Evolutionary conservation across 257 asterid species (phyloP).

Genomic region (Solanum virginianum): DNA sequence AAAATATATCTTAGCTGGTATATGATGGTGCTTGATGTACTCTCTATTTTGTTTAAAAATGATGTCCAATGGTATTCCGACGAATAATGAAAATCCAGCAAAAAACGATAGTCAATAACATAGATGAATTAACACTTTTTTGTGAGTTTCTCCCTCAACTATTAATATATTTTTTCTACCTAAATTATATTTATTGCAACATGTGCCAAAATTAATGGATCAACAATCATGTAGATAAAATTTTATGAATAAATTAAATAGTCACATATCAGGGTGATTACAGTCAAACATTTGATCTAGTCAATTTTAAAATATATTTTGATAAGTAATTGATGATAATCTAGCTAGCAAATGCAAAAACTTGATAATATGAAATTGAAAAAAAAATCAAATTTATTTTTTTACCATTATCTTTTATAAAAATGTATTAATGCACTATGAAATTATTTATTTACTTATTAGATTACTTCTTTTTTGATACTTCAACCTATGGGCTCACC

Average conservation of each 20-base stretch:
- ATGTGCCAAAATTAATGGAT: not conserved
- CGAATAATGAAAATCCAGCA: not conserved
- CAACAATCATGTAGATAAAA: not conserved
- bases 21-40: not conserved
- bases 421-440: not conserved
- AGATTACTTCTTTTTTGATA: not conserved
- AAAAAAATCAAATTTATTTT: not conserved
- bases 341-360: fast-evolving
- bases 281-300: too few species aligned
- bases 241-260: not conserved
- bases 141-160: too few species aligned
- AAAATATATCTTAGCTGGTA: not conserved
- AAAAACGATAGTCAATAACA: not conserved
- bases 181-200: not conserved
- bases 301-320: not conserved
- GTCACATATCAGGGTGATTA: too few species aligned
- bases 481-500: too few species aligned
- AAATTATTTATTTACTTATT: not conserved
- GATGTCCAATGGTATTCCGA: not conserved
- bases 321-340: not conserved
- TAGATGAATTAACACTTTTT: too few species aligned
- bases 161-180: too few species aligned
- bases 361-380: not conserved
- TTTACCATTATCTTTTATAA: not conserved
- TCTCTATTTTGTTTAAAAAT: not conserved